Conservation (phyloP, 78 protist genomes). For the Ministeria vibrans region DNA sequence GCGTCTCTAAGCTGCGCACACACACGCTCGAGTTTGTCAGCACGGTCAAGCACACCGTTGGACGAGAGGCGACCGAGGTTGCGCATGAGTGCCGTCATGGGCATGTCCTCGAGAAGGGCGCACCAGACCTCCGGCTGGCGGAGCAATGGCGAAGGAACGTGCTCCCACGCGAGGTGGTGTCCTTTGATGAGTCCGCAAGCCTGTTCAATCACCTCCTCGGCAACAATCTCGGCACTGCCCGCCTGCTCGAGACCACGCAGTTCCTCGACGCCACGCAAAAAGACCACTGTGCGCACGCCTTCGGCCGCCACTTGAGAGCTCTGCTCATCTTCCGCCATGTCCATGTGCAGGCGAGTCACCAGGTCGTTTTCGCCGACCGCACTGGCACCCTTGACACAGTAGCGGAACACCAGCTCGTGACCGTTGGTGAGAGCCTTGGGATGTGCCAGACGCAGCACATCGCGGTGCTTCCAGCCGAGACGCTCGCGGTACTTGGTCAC, state of each 20-base stretch:
- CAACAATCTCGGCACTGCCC: too few species aligned
- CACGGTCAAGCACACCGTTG: neutral
- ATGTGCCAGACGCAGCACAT: slow-evolving; percentile 27
- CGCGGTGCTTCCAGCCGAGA: slow-evolving; percentile 16
- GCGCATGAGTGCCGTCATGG: slow-evolving; percentile 21
- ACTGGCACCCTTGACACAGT: neutral
- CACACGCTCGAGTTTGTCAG: neutral
- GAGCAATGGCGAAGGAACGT: neutral
- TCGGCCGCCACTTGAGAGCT: too few species aligned
- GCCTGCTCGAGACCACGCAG: neutral
- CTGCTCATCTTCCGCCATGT: neutral
- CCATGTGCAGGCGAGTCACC: neutral
- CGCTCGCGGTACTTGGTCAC: slow-evolving; percentile 22
- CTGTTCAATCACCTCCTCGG: neutral
- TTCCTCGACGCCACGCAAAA: neutral
- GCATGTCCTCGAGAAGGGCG: slow-evolving; percentile 13
- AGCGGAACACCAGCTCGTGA: neutral
- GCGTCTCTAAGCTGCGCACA: neutral
- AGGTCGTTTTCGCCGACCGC: neutral
- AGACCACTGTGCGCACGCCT: too few species aligned
- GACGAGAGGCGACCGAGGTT: slow-evolving; percentile 9
- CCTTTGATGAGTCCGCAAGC: neutral
- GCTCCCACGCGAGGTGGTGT: slow-evolving; percentile 14
- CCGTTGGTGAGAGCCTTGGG: neutral
- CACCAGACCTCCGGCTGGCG: neutral